Evolutionary conservation across 441 rosid species (phyloP).

Genomic region (Brassica hybrid): DNA sequence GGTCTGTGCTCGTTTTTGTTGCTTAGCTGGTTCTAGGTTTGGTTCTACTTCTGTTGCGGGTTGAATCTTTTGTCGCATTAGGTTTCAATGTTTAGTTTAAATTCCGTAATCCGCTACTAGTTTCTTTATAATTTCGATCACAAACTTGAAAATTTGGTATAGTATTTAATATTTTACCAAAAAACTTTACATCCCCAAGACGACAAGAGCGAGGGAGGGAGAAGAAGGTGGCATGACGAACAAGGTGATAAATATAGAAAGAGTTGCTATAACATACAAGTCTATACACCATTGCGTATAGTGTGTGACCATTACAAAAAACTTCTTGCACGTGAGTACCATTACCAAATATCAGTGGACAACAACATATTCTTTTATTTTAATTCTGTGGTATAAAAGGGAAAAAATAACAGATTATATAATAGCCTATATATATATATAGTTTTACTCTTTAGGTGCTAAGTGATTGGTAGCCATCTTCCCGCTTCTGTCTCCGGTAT

Average conservation of each 20-base stretch:
- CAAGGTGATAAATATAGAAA: not conserved
- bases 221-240: too few species aligned
- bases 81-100: too few species aligned
- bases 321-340: constrained; percentile 13
- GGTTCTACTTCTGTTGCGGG: too few species aligned
- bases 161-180: too few species aligned
- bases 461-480: constrained; percentile 54
- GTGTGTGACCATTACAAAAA: constrained; percentile 15
- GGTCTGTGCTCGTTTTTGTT: too few species aligned
- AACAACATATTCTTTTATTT: constrained; percentile 4
- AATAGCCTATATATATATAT: constrained; percentile 1
- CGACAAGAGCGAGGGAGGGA: too few species aligned
- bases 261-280: not conserved
- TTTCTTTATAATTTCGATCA: too few species aligned
- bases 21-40: too few species aligned
- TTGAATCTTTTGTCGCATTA: too few species aligned
- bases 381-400: not conserved
- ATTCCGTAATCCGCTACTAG: too few species aligned
- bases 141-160: too few species aligned
- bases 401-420: not conserved
- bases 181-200: too few species aligned
- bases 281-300: not conserved
- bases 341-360: constrained; percentile 18
- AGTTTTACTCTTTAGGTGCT: constrained; percentile 20
- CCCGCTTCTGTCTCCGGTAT: constrained; percentile 40